phyloP scores from a whole-genome alignment of 2,329 filamentous ascomycete species.

The Magnaporthiopsis poae region DNA sequence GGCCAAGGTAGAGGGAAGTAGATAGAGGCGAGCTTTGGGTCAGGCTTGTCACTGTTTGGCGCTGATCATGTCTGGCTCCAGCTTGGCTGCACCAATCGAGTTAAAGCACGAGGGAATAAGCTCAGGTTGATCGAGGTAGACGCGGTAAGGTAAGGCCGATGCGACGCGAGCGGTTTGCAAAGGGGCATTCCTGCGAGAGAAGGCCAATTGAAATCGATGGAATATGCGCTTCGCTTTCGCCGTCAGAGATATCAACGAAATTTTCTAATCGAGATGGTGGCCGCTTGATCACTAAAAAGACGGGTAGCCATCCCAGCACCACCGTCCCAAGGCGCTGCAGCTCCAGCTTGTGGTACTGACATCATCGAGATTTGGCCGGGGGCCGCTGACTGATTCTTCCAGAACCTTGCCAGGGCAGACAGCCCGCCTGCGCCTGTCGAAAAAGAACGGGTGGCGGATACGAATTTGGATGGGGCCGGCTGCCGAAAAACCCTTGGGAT shows the following conservation, averaged over 20 bases:
- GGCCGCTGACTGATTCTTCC: background rate
- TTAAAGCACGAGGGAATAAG: background rate
- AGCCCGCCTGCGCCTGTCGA: background rate
- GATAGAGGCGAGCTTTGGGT: background rate
- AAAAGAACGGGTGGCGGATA: background rate
- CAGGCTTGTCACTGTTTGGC: background rate
- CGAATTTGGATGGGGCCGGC: background rate
- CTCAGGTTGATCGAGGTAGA: background rate
- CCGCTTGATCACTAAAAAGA: background rate
- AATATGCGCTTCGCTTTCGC: background rate
- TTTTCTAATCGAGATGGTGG: no score
- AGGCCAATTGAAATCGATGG: background rate
- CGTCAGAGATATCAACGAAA: background rate
- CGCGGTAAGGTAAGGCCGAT: background rate
- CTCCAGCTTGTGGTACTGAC: background rate
- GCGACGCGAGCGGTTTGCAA: background rate
- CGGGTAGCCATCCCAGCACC: background rate
- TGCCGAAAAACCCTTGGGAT: background rate
- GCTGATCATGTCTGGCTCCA: background rate
- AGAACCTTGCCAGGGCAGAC: background rate
- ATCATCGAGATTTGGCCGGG: background rate
- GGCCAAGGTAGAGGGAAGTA: background rate
- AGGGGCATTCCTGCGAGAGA: background rate
- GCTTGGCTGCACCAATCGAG: background rate
- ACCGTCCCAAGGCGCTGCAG: background rate